Conservation (phyloP, 805 yeast species). For the Schwanniomyces polymorphus region DNA sequence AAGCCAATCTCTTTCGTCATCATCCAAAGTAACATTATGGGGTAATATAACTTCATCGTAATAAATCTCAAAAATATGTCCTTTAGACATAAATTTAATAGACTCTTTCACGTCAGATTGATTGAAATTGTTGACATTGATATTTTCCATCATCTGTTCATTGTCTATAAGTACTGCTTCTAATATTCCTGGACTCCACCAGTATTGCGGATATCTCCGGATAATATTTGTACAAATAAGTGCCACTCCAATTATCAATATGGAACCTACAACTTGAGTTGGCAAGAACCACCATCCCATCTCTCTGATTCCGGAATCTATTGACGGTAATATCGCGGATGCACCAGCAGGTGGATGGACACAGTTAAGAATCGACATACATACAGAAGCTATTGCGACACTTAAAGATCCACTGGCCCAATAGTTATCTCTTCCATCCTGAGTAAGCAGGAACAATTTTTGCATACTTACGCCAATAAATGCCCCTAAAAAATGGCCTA, state of each 20-base stretch:
- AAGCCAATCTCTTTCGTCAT: constrained; percentile 29
- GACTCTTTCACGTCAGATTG: constrained; percentile 6
- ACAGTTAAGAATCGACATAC: constrained; percentile 53
- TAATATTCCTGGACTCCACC: constrained; percentile 60
- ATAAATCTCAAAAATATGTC: constrained; percentile 15
- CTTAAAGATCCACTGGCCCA: constrained; percentile 61
- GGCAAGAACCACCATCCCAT: constrained; percentile 72
- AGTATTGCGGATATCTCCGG: constrained; percentile 54
- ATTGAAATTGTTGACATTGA: neutral
- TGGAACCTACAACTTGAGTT: constrained; percentile 53
- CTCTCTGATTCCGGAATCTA: constrained; percentile 42
- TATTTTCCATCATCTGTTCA: too few species aligned
- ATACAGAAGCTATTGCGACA: constrained; percentile 50
- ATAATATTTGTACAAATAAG: constrained; percentile 53
- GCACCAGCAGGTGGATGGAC: constrained; percentile 79
- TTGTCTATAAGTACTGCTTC: too few species aligned
- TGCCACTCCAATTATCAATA: constrained; percentile 51
- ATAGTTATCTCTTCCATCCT: neutral
- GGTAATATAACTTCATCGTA: constrained; percentile 19
- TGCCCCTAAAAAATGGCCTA: constrained; percentile 57
- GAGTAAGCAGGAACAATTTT: constrained; percentile 48
- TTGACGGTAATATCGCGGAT: constrained; percentile 56
- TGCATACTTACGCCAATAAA: constrained; percentile 52
- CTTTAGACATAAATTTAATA: constrained; percentile 12
- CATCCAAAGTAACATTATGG: constrained; percentile 17